These are phyloP conservation scores for Backusella psychrophila DNA, from an alignment of 192 early-diverging fungal genomes.

Conservation along the genomic window DNA sequence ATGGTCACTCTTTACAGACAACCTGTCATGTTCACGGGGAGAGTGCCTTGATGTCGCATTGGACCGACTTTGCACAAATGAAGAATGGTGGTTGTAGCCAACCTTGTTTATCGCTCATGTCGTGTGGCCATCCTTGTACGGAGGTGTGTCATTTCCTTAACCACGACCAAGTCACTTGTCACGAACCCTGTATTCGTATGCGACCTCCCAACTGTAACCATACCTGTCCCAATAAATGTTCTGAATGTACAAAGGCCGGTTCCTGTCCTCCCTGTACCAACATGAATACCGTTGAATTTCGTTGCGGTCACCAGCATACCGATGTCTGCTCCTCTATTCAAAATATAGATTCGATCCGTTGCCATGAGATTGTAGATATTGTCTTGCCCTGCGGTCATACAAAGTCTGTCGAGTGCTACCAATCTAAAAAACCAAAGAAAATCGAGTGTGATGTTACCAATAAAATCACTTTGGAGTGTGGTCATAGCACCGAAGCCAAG, in stretches of 20 bases:
- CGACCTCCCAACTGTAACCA: constrained; percentile 12
- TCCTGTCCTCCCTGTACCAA: constrained; percentile 21
- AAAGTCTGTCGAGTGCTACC: neutral
- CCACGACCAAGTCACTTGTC: constrained; percentile 6
- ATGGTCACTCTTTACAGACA: neutral
- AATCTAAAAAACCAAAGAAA: neutral
- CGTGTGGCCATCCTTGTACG: constrained; percentile 25
- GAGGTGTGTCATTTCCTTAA: constrained; percentile 23
- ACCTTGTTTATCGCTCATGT: constrained; percentile 12
- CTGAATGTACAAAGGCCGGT: constrained; percentile 5
- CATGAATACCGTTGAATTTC: neutral
- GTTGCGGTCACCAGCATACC: constrained; percentile 3
- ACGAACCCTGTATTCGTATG: constrained; percentile 11
- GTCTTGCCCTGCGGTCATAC: constrained; percentile 22
- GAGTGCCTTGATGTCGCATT: neutral
- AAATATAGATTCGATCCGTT: neutral
- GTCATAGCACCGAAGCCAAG: neutral
- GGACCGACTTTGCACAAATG: constrained; percentile 7
- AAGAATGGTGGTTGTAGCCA: constrained; percentile 23
- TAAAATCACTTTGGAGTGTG: neutral
- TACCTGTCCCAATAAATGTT: constrained; percentile 20
- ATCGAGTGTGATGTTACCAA: neutral
- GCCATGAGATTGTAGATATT: neutral
- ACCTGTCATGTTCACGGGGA: neutral
- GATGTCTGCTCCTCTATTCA: neutral